These are phyloP conservation scores for Tillandsia leiboldiana DNA, from an alignment of 176 grass and related monocot genomes.

Conservation along the genomic window DNA sequence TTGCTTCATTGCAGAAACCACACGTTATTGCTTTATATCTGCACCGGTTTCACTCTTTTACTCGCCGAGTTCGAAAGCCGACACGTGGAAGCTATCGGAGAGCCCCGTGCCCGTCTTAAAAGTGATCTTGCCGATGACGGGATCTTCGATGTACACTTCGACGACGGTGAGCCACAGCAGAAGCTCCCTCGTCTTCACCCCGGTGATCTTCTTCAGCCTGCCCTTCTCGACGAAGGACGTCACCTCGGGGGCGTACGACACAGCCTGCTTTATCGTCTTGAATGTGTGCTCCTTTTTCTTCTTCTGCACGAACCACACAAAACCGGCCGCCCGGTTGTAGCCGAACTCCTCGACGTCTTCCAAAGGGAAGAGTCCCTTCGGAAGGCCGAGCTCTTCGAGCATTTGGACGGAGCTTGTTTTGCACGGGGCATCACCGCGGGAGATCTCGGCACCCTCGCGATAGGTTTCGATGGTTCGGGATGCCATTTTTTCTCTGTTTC, in stretches of 20 bases:
- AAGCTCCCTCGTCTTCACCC: too few relatives aligned
- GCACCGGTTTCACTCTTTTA: too few relatives aligned
- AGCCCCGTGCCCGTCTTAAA: too few relatives aligned
- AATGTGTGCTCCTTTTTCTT: conserved; percentile 20
- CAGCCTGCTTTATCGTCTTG: conserved; percentile 23
- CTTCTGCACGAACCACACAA: conserved; percentile 3
- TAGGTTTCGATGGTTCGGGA: conserved; percentile 7
- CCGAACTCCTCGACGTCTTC: conserved; percentile 9
- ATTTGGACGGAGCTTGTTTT: conserved; percentile 6
- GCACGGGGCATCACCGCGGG: neutral
- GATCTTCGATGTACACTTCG: too few relatives aligned
- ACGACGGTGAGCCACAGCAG: too few relatives aligned
- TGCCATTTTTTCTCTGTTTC: neutral
- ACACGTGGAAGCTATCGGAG: too few relatives aligned
- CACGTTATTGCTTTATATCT: too few relatives aligned
- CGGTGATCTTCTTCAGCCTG: too few relatives aligned
- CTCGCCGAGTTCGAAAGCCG: too few relatives aligned
- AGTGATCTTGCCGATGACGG: too few relatives aligned
- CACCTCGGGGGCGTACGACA: conserved; percentile 5
- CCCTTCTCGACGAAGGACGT: too few relatives aligned
- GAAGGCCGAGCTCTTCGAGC: conserved; percentile 8
- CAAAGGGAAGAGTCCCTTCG: conserved; percentile 4
- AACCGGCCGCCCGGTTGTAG: neutral
- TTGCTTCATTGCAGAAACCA: too few relatives aligned
- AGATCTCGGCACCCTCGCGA: neutral